These are phyloP conservation scores for Clathrospora elynae DNA, from an alignment of 2,329 filamentous ascomycete genomes.

Conservation along the genomic window DNA sequence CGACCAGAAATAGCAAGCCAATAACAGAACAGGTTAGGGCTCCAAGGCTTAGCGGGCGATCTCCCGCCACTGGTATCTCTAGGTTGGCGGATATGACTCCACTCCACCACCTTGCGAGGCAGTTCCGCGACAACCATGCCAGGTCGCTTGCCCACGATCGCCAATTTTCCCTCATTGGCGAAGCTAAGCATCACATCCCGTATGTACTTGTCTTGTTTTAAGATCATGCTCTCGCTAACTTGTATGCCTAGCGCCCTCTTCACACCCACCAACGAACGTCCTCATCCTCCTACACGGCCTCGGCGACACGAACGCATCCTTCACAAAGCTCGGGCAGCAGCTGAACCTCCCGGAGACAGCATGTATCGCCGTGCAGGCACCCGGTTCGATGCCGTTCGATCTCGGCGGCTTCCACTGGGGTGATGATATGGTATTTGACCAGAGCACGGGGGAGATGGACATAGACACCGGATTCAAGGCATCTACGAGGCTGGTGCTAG, in stretches of 20 bases:
- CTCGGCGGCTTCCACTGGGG: slow-evolving; percentile 69
- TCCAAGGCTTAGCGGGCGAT: too few species aligned
- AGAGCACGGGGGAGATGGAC: slow-evolving; percentile 58
- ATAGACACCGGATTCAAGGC: slow-evolving; percentile 59
- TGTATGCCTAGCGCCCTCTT: slow-evolving; percentile 44
- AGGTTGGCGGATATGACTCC: too few species aligned
- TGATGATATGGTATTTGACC: slow-evolving; percentile 63
- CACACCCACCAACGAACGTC: slow-evolving; percentile 70
- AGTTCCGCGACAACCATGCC: slow-evolving; percentile 40
- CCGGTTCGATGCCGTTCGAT: slow-evolving; percentile 69
- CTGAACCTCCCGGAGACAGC: slow-evolving; percentile 77
- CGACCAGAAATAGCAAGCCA: too few species aligned
- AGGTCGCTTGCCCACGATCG: slow-evolving; percentile 50
- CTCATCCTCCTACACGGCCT: slow-evolving; percentile 84
- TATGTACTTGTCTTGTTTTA: slow-evolving; percentile 38
- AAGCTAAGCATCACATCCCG: slow-evolving; percentile 53
- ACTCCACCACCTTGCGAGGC: slow-evolving; percentile 15
- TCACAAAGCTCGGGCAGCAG: slow-evolving; percentile 69
- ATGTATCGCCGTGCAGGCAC: slow-evolving; percentile 74
- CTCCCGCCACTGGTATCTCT: too few species aligned
- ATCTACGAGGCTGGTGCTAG: slow-evolving; percentile 50
- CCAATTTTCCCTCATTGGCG: slow-evolving; percentile 51
- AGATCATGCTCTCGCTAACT: slow-evolving; percentile 22
- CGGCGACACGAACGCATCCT: slow-evolving; percentile 73
- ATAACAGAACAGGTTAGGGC: too few species aligned